Evolutionary conservation across 23 red algal species (phyloP), one percentile per base, ranked within the genome.

Genomic region (Cyanidium caldarium): DNA sequence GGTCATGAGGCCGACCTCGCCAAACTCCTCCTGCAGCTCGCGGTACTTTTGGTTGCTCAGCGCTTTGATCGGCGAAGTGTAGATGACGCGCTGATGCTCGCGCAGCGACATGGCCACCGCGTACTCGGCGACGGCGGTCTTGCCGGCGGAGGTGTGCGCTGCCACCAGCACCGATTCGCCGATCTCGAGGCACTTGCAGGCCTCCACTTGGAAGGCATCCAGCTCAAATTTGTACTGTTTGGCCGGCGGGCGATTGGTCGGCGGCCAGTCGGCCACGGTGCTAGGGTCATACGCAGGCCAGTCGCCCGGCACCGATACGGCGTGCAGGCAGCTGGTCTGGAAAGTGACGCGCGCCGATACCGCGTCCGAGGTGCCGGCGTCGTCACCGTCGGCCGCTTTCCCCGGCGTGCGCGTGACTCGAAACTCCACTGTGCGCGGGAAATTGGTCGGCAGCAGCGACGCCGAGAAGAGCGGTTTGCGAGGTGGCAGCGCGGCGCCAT

Each of bases 1-100:
- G 20, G 92, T 98, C 77, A 98, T 87, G 46, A 98, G 75, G 37
- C 92, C 92, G 30, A 98, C 92, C 68, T 88, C 83, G 28, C 30
- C 67, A 73, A 98, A 98, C 58, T 86, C 85, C 14, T 74, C 46
- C 36, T 72, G 71, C 41, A 98, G 68, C 44, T 98, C 92, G 13
- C 92, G 92, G 65, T 79, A 98, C 45, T 98, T 98, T 68, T 98
- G 92, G 74, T 98, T 98, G 56, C 82, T 86, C 41, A 98, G 70
- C 31, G 84, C 82, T 70, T 98, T 98, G 70, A 98, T 98, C 39
- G 92, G 92, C 1, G 83, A 88, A 36, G 92, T 98, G 51, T 98
- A 98, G 42, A 98, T 98, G 16, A 88, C 92, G 23, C 84, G 69
- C 46, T 82, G 81, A 15, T 81, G 76, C 26, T 98, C 72, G 0